Base-by-base conservation (phyloP, 2,329 filamentous ascomycete species). In the Pseudogymnoascus sp. region DNA sequence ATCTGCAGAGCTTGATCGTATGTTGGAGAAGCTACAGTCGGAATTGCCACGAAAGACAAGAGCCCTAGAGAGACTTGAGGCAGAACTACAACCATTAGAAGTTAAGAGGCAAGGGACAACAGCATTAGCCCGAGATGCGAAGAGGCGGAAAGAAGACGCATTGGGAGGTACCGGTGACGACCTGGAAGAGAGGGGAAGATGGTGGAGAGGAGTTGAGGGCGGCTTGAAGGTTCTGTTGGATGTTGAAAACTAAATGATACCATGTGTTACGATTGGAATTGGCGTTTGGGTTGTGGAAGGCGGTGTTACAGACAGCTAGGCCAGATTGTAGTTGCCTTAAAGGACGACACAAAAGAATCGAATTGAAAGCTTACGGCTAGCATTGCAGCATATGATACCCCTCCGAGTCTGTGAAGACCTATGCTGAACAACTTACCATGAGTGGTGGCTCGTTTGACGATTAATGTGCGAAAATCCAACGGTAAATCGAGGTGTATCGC, bases 161-260 rank as follows among this genome's bases (percentile, higher is more conserved):
- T 74, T 85, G 6, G 82, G 83, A 4, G 86, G 85, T 5, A 81
- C 84, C 39, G 82, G 82, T 13, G 88, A 90, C 66, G 87, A 92
- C 67, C 71, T 91, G 30, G 89, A 92, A 70, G 85, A 89, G 71
- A 80, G 84, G 66, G 89, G 86, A 5, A 77, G 88, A 65, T 92
- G 89, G 89, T 84, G 85, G 73, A 81, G 82, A 65, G 85, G 84
- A 15, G 83, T 82, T n/a, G 87, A 90, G 68, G 74, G 75, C 7
- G 79, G 74, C 12, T 71, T 91, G 70, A 82, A 75, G 68, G 77
- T 81, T 61, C 82, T 88, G 73, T 69, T 90, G 65, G 82, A 84
- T 64, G 75, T 84, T 13, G 72, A 79, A 65, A 71, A 69, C 39
- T 75, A 58, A 64, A 38, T 57, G 55, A 57, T 57, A 57, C 55